Evolutionary conservation across 106 monocot genomes (phyloP), one percentile per base, ranked within the genome.

Genomic region (Dioscorea zingiberensis): DNA sequence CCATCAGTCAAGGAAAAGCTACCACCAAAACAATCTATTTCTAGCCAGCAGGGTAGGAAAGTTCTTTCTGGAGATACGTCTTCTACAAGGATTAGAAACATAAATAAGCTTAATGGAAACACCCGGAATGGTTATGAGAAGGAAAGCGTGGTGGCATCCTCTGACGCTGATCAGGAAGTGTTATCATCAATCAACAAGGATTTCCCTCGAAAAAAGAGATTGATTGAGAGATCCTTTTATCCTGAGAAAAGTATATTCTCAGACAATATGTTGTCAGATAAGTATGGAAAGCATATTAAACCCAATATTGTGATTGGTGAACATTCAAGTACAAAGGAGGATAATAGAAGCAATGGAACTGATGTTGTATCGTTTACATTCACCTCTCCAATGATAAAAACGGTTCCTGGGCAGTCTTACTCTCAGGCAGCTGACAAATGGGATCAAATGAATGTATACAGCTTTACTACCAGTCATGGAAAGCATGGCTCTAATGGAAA

Each of bases 351-450:
- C 55, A 55, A 69, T 62, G 72, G 59, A 56, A 62, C 72, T 25
- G 85, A 89, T 64, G 75, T 89, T 63, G 89, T 85, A 63, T 85
- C 81, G 17, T 89, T 89, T 58, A 82, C 89, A 60, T 85, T 89
- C 73, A 85, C 81, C 13, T 76, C 89, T 25, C 89, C 89, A 25
- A 53, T 82, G 44, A 66, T 73, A 30, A 89, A 85, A 69, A 17
- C 69, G 15, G 23, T 54, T 28, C 18, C 58, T 59, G 64, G 56
- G 59, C 60, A 56, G 18, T 48, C 66, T 24, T 69, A 68, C 27
- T 28, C 23, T 54, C 54, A 44, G 17, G 55, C 49, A n/a, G 64
- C 59, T 47, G 80, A 80, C 38, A 81, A 75, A 61, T 44, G 27
- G 21, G 82, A 65, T 30, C 73, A 67, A 75, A 67, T 55, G 27